Evolutionary conservation across 2,329 filamentous ascomycete genomes (phyloP), one percentile per base, ranked within the genome.

Genomic region (Periconia digitata): DNA sequence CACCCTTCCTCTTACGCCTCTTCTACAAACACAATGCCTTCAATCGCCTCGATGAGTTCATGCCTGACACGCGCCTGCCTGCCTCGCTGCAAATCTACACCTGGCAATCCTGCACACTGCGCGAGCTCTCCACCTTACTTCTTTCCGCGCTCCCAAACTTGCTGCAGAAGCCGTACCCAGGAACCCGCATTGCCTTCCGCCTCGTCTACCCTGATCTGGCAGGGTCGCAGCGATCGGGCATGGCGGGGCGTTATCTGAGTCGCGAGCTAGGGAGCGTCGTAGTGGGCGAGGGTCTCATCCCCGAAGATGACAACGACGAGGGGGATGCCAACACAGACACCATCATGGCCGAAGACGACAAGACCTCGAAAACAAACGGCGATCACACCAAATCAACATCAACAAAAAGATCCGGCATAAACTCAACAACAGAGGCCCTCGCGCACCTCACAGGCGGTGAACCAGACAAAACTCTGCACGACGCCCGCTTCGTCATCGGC

Each of bases 241-340:
- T 71, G 21, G 72, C 78, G 43, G 79, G 82, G 53, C 82, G 86
- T 24, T 96, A 88, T 73, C 79, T 87, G 15, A 84, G 84, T 18
- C 91, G 90, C 62, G 90, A 95, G 50, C 78, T 97, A 0, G 92
- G 92, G 0, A 92, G 85, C 59, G 81, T 96, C 2, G 82, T 96
- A 6, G 77, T 96, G 10, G 79, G 79, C 18, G 76, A 79, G 6
- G 74, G 60, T 49, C 67, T 51, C 10, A 21, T 20, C 17, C 37
- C 20, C 22, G 18, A 21, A 20, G 37, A 39, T 21, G 18, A 15
- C 3, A 29, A 34, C 8, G 42, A 40, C 36, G 56, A 16, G 0
- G 54, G 55, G 1, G 54, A 42, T 23, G 21, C 12, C 8, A 12
- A 32, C 27, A 13, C 27, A 32, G 10, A 32, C 27, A 32, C 10